Evolutionary conservation across 768 basidiomycete genomes (phyloP).

Genomic region (Lenzites betulinus): DNA sequence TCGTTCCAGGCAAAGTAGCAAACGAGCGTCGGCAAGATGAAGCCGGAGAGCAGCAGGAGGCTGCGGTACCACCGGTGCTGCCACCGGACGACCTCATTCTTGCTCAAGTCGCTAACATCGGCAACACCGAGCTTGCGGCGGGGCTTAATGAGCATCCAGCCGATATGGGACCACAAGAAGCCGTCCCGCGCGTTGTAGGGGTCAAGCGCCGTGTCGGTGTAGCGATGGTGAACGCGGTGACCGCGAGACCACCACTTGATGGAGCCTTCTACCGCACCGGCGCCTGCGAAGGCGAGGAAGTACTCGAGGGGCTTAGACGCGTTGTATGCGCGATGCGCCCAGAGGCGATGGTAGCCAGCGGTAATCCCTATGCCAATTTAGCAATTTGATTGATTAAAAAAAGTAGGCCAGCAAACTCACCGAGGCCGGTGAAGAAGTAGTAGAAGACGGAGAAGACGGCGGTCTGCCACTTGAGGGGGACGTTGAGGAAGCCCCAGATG

Average conservation of each 20-base stretch:
- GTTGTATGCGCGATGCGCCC: slow-evolving; percentile 96
- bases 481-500: slow-evolving; percentile 68
- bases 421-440: slow-evolving; percentile 83
- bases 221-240: slow-evolving; percentile 96
- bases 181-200: slow-evolving; percentile 94
- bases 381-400: slow-evolving; percentile 12
- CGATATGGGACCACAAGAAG: slow-evolving; percentile 83
- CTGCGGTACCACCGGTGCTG: slow-evolving; percentile 80
- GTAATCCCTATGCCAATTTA: slow-evolving; percentile 63
- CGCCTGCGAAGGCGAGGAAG: slow-evolving; percentile 78
- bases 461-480: slow-evolving; percentile 72
- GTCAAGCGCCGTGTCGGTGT: slow-evolving; percentile 96
- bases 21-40: slow-evolving; percentile 74
- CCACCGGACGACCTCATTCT: slow-evolving; percentile 81
- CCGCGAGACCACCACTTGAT: slow-evolving; percentile 99
- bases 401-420: slow-evolving; percentile 40
- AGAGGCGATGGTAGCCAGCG: slow-evolving; percentile 94
- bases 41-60: slow-evolving; percentile 69
- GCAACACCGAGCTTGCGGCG: slow-evolving; percentile 87
- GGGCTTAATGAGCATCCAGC: slow-evolving; percentile 94
- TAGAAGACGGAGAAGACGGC: slow-evolving; percentile 64
- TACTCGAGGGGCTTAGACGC: slow-evolving; percentile 87
- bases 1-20: slow-evolving; percentile 87
- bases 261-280: slow-evolving; percentile 94
- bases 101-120: slow-evolving; percentile 83